Evolutionary conservation across 164 flowering plant genomes (phyloP).

Genomic region (Buxus sempervirens): DNA sequence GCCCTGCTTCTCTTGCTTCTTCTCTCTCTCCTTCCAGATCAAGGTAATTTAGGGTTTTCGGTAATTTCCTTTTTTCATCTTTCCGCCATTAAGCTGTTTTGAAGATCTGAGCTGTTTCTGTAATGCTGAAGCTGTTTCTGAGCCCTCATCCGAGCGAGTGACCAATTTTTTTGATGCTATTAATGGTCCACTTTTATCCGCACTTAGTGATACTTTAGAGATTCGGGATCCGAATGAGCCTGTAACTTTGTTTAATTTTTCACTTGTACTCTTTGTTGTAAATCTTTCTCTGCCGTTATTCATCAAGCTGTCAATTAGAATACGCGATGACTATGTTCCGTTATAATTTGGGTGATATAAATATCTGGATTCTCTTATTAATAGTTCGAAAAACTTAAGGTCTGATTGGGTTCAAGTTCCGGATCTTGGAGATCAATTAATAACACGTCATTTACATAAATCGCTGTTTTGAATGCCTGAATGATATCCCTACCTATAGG

Average conservation of each 20-base stretch:
- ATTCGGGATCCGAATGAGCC: no score
- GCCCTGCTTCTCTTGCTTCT: conserved; percentile 63
- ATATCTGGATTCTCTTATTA: not conserved
- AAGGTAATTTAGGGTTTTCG: conserved; percentile 43
- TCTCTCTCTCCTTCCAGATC: conserved; percentile 73
- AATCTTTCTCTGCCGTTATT: not conserved
- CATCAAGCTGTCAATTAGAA: not conserved
- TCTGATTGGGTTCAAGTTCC: not conserved
- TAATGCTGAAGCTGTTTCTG: not conserved
- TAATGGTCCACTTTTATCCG: no score
- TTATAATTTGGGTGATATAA: not conserved
- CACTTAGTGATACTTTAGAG: no score
- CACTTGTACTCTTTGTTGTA: not conserved
- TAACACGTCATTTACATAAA: no score
- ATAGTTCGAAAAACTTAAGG: not conserved
- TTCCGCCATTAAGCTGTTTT: not conserved
- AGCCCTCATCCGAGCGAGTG: not conserved
- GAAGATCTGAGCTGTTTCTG: not conserved
- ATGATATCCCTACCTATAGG: no score
- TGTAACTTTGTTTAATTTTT: not conserved
- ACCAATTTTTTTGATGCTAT: no score
- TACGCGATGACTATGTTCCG: not conserved
- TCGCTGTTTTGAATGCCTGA: no score
- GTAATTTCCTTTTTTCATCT: not conserved
- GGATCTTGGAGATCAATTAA: not conserved